These are phyloP conservation scores for Hypoxylon sp. DNA, from an alignment of 2,329 filamentous ascomycete species.

Conservation along the genomic window DNA sequence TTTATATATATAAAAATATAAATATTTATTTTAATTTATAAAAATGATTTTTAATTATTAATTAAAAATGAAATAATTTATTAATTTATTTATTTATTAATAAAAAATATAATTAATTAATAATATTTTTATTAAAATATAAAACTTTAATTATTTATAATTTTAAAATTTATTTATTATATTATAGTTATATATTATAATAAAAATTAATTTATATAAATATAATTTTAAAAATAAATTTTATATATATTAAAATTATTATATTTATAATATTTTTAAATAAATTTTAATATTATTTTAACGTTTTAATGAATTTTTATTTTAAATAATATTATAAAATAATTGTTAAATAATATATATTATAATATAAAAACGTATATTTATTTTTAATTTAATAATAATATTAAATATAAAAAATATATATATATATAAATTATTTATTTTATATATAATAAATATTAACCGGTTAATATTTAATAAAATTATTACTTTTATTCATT, in stretches of 20 bases:
- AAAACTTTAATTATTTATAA: background rate
- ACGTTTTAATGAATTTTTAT: background rate
- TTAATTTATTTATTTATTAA: background rate
- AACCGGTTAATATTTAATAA: background rate
- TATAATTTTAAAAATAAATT: background rate
- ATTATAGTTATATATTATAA: background rate
- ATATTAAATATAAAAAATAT: background rate
- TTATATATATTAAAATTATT: background rate
- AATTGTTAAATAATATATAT: background rate
- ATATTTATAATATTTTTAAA: background rate
- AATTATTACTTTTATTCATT: background rate
- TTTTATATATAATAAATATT: no score
- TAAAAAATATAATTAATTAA: background rate
- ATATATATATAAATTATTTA: background rate
- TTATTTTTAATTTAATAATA: background rate
- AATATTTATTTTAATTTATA: background rate
- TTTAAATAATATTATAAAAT: background rate
- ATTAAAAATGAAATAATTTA: background rate
- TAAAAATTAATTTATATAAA: background rate
- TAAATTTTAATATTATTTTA: background rate
- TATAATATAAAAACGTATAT: background rate
- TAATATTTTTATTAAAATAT: no score
- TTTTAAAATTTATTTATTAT: background rate
- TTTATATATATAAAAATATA: no score
- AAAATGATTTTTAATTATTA: background rate